Conservation (phyloP, 1,284 basidiomycete species). For the Sporisorium reilianum region DNA sequence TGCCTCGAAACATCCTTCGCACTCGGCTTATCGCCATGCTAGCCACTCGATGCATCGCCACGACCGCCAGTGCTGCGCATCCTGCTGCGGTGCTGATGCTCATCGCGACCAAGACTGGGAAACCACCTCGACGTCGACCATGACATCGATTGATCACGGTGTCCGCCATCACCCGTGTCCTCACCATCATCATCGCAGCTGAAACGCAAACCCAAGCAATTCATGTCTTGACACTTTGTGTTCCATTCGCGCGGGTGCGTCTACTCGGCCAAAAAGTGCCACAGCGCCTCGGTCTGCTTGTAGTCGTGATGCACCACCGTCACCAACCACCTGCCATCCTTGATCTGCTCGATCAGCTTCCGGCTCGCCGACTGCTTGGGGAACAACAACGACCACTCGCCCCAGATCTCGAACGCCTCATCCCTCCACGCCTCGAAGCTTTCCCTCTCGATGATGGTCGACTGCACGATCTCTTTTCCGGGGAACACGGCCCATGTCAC, state of each 20-base stretch:
- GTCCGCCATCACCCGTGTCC: slow-evolving; percentile 7
- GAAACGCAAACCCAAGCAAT: not conserved
- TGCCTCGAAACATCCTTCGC: not conserved
- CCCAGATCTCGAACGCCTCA: slow-evolving; percentile 96
- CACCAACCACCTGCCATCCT: slow-evolving; percentile 86
- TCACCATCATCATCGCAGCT: slow-evolving; percentile 29
- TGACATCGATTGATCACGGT: slow-evolving; percentile 3
- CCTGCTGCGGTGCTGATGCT: slow-evolving; percentile 3
- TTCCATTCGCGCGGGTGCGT: not conserved
- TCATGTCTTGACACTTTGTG: not conserved
- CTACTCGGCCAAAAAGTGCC: slow-evolving; percentile 71
- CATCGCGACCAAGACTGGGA: slow-evolving; percentile 19
- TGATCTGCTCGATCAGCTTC: slow-evolving; percentile 78
- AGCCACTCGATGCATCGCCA: not conserved
- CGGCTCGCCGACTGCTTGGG: slow-evolving; percentile 81
- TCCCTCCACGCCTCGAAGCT: slow-evolving; percentile 75
- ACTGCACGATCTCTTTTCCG: slow-evolving; percentile 71
- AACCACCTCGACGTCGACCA: slow-evolving; percentile 23
- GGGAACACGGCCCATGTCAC: slow-evolving; percentile 72
- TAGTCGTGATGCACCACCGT: slow-evolving; percentile 95
- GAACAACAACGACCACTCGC: slow-evolving; percentile 91
- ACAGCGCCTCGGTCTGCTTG: slow-evolving; percentile 82
- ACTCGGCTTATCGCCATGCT: slow-evolving; percentile 3
- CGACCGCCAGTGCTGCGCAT: slow-evolving; percentile 1
- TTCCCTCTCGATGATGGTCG: slow-evolving; percentile 71